Evolutionary conservation across 768 basidiomycete species (phyloP).

Genomic region (Solioccasus polychromus): DNA sequence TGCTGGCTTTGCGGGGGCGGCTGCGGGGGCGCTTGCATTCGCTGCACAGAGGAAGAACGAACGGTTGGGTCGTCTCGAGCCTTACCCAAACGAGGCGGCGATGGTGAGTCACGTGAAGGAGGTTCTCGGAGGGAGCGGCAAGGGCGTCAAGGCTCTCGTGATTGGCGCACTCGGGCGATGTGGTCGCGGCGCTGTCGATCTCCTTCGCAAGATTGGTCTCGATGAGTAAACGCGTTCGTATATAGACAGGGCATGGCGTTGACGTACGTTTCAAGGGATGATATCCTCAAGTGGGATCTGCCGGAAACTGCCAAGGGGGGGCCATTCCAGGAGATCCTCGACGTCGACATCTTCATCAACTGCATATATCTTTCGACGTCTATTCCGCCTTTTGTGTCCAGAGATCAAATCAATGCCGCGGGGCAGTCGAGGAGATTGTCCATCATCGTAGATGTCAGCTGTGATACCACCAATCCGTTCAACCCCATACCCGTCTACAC

Average conservation of each 20-base stretch:
- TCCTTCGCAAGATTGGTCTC: constrained; percentile 95
- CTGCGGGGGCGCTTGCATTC: constrained; percentile 80
- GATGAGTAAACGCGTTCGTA: constrained; percentile 63
- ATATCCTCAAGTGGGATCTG: constrained; percentile 98
- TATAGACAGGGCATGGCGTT: not conserved
- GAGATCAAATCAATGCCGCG: constrained; percentile 66
- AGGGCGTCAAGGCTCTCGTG: constrained; percentile 81
- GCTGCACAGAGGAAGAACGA: constrained; percentile 63
- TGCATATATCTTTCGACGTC: constrained; percentile 93
- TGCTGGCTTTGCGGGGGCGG: constrained; percentile 98
- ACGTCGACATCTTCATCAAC: constrained; percentile 97
- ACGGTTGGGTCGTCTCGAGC: constrained; percentile 65
- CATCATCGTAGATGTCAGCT: constrained; percentile 95
- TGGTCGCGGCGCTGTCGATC: constrained; percentile 90
- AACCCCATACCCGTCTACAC: constrained; percentile 96
- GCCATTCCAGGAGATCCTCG: constrained; percentile 92
- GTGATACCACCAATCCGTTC: constrained; percentile 98
- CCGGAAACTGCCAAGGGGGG: constrained; percentile 96
- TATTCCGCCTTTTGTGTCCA: constrained; percentile 81
- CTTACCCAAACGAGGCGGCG: constrained; percentile 79
- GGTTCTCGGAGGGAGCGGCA: constrained; percentile 63
- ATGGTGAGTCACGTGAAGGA: constrained; percentile 77
- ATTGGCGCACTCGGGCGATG: constrained; percentile 96
- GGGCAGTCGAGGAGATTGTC: constrained; percentile 66
- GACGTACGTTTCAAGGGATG: constrained; percentile 50